Evolutionary conservation across 768 basidiomycete species (phyloP), one percentile per base, ranked within the genome.

Genomic region (Boletus insuetus): DNA sequence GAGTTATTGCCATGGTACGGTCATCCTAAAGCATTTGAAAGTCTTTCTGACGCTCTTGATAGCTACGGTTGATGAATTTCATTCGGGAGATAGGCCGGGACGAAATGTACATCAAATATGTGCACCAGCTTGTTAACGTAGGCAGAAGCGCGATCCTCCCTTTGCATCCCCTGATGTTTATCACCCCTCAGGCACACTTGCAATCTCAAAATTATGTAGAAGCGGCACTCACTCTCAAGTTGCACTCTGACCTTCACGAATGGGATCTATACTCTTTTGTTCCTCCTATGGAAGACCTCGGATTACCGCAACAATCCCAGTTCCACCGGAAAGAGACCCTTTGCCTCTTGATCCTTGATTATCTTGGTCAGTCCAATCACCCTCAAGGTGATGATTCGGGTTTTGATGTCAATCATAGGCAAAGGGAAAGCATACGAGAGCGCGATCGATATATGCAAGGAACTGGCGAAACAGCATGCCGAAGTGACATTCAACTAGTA

Each of bases 401-500:
- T 53, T 49, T 41, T 62, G 45, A 58, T 35, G 24, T 19, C 19
- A 1, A 51, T 56, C 50, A 22, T 56, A 94, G 93, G 92, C 47
- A 91, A 94, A 72, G 96, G 95, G 11, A 94, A 96, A 65, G 95
- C 96, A n/a, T 98, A 93, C 83, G 96, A 98, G 71, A 87, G 82
- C 49, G 96, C 94, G 3, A 85, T 97, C 54, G 89, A 92, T 45
- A 89, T 98, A 46, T 95, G 92, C 74, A 91, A 91, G 73, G 96
- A 98, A 63, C 75, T 98, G 24, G 88, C 88, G 14, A 83, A 76
- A 56, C 94, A 98, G 69, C 95, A 98, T 73, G 82, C 89, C 16
- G 86, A 87, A 67, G 81, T 92, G 51, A 93, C 94, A 7, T 96
- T 90, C 77, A 91, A 95, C 69, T 94, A 94, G 87, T 94, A 75